Evolutionary conservation across 257 asterid genomes (phyloP), one percentile per base, ranked within the genome.

Genomic region (Ilex asprella): DNA sequence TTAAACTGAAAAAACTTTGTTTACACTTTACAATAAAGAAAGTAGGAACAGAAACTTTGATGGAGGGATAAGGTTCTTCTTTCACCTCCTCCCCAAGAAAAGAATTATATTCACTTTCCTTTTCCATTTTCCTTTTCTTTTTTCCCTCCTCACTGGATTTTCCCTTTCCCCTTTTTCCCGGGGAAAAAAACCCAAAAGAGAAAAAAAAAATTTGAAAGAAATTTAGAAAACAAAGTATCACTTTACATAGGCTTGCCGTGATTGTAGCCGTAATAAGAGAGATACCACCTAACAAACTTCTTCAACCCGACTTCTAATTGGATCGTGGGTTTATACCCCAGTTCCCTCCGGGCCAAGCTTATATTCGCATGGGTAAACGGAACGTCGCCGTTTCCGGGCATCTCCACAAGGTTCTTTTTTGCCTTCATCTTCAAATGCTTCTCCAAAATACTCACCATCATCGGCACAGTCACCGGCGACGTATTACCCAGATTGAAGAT

Each of bases 301-400:
- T 79, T 88, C 73, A 88, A 74, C 80, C 96, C 96, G 79, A 86
- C 83, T 79, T 85, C 94, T 76, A 88, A 79, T 75, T 88, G 94
- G 72, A 89, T 88, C 0, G 86, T 73, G 46, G 96, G 96, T 46
- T 73, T 85, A 65, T 88, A 88, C 73, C 89, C 96, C 51, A 88
- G 75, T 59, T 81, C 94, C 16, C 60, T 77, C 12, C 75, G 77
- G 75, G 95, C 96, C 71, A 61, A 75, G 60, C 86, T 88, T 10
- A 83, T 88, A 65, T 88, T 88, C 39, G 96, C 94, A 41, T 88
- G 92, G 0, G 96, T 88, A 55, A 67, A 85, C 27, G 94, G 96
- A 62, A 88, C 95, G 76, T 88, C 96, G 15, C 96, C 96, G 83
- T 88, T 88, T 70, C 91, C 96, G 3, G 91, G 91, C 96, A 88